A percentile compares a stretch with the other conserved stretches of the same genome.
phyloP scores from a whole-genome alignment of 345 rosid genomes.

The Lepidium sativum region DNA sequence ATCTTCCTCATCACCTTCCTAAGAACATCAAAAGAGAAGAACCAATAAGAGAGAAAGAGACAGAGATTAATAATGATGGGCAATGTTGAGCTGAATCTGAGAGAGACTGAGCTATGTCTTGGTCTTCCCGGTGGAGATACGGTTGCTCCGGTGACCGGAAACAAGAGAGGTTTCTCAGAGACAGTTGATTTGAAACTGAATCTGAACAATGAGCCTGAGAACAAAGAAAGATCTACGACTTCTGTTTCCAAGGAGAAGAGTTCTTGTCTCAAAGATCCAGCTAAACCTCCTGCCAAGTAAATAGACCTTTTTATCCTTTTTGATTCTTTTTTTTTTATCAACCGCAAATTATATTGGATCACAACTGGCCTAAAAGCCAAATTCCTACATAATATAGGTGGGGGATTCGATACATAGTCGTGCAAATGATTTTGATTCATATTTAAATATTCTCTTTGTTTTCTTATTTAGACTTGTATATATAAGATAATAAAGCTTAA shows the following conservation, averaged over 20 bases:
- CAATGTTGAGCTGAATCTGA: conserved; percentile 34
- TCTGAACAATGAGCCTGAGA: conserved; percentile 33
- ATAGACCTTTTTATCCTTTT: conserved; percentile 5
- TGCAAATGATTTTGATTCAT: too few relatives aligned
- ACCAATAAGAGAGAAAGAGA: not conserved
- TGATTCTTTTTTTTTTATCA: too few relatives aligned
- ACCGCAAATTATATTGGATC: too few relatives aligned
- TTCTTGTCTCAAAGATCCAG: conserved; percentile 41
- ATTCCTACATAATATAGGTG: too few relatives aligned
- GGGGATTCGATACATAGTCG: too few relatives aligned
- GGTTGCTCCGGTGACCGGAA: conserved; percentile 23
- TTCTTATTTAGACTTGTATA: not conserved
- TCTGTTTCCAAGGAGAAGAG: conserved; percentile 14
- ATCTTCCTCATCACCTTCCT: conserved; percentile 22
- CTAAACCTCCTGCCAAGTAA: conserved; percentile 74
- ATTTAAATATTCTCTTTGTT: not conserved
- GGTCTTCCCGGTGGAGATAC: conserved; percentile 57
- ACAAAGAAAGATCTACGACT: conserved; percentile 23
- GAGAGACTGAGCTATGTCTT: conserved; percentile 74
- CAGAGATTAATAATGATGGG: conserved; percentile 20
- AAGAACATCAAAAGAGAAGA: conserved; percentile 11
- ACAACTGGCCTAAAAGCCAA: too few relatives aligned
- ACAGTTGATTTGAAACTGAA: conserved; percentile 78
- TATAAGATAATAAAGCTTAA: not conserved
- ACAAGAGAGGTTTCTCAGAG: conserved; percentile 68